Percentiles rank a stretch among this genome's conserved stretches.
Evolutionary conservation across 2,329 filamentous ascomycete genomes (phyloP).

Genomic region (Colletotrichum liriopes): DNA sequence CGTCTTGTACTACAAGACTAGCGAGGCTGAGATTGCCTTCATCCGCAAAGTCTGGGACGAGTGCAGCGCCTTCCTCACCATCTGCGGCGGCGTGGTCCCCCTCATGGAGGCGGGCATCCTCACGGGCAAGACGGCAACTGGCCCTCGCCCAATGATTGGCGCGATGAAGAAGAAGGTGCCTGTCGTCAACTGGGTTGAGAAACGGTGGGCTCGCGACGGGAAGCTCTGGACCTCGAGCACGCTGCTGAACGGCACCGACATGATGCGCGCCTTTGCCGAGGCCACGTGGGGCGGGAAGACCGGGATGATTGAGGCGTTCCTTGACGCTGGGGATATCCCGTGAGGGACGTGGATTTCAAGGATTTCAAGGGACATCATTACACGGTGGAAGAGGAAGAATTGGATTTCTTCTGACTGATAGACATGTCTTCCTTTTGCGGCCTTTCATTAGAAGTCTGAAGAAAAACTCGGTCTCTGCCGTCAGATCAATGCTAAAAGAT

Average conservation of each 20-base stretch:
- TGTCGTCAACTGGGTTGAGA: slow-evolving; percentile 55
- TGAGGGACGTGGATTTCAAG: slow-evolving; percentile 53
- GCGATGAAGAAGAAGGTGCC: slow-evolving; percentile 49
- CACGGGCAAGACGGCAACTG: slow-evolving; percentile 56
- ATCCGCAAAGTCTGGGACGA: slow-evolving; percentile 53
- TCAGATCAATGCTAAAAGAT: too few species aligned
- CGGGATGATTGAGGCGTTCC: slow-evolving; percentile 44
- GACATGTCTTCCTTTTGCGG: neutral
- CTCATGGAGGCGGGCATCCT: slow-evolving; percentile 55
- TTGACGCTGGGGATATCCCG: slow-evolving; percentile 48
- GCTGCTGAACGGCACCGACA: slow-evolving; percentile 54
- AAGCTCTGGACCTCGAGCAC: slow-evolving; percentile 56
- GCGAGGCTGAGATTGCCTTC: slow-evolving; percentile 54
- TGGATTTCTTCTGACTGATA: neutral
- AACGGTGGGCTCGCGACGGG: slow-evolving; percentile 54
- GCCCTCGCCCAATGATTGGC: slow-evolving; percentile 50
- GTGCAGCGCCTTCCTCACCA: slow-evolving; percentile 56
- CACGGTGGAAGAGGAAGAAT: neutral
- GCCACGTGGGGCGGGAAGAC: slow-evolving; percentile 49
- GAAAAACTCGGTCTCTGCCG: too few species aligned
- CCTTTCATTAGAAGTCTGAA: neutral
- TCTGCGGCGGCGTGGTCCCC: slow-evolving; percentile 56
- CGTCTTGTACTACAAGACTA: slow-evolving; percentile 51
- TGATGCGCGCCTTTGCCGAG: slow-evolving; percentile 51
- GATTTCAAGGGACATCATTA: slow-evolving; percentile 44